phyloP scores from a whole-genome alignment of 2,329 filamentous ascomycete genomes.

The Dendrostoma leiphaemia region DNA sequence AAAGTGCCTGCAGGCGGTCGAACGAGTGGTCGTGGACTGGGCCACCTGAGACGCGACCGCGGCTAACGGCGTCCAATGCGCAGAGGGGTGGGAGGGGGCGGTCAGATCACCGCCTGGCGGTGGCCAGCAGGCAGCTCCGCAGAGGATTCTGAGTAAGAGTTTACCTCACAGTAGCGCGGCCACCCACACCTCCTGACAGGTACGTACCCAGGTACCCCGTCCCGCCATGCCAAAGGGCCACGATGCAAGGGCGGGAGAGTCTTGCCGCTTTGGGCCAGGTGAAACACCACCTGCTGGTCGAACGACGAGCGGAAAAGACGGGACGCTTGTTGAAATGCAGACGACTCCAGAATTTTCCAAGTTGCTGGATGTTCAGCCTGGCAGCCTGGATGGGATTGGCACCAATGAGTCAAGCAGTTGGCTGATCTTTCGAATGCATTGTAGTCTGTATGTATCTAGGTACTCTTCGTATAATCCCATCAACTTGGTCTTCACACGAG shows the following conservation, averaged over 20 bases:
- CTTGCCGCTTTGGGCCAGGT: neutral
- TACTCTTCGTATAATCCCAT: too few species aligned
- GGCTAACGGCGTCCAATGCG: neutral
- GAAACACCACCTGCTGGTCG: neutral
- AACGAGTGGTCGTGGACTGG: neutral
- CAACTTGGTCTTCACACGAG: too few species aligned
- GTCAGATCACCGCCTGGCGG: neutral
- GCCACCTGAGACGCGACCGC: neutral
- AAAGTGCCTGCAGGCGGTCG: neutral
- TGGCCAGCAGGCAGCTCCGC: neutral
- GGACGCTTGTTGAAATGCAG: neutral
- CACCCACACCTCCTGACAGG: neutral
- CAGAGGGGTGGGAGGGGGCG: neutral
- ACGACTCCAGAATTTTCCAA: too few species aligned
- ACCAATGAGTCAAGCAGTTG: too few species aligned
- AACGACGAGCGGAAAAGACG: too few species aligned
- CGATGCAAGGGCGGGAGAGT: neutral
- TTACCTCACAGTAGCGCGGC: neutral
- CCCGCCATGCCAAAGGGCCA: neutral
- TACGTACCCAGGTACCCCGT: neutral
- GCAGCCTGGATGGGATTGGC: too few species aligned
- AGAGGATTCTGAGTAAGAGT: too few species aligned
- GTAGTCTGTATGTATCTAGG: too few species aligned
- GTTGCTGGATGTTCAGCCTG: too few species aligned
- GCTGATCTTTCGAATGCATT: too few species aligned